Base-by-base conservation (phyloP, 169 alveolate species). In the Toxoplasma gondii region DNA sequence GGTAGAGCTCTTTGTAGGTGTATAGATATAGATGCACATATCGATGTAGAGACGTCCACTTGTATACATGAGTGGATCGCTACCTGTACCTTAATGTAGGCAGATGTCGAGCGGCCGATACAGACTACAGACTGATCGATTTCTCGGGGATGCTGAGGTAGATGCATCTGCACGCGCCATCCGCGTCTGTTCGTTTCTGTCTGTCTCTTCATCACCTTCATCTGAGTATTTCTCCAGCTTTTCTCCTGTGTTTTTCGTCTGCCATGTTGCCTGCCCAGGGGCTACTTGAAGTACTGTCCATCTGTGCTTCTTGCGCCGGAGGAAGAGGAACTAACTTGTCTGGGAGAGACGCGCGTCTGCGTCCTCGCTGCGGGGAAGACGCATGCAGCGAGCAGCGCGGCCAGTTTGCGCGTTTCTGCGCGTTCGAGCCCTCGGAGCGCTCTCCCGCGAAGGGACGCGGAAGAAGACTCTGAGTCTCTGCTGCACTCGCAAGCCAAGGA, bases 241-340 rank as follows among this genome's bases (percentile, higher is more conserved):
- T n/a, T n/a, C n/a, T n/a, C n/a, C n/a, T n/a, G n/a, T n/a, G n/a
- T n/a, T n/a, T n/a, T n/a, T n/a, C n/a, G n/a, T n/a, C n/a, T n/a
- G n/a, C n/a, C n/a, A n/a, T n/a, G n/a, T n/a, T n/a, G n/a, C n/a
- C n/a, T n/a, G 12, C 29, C 19, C 90, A 82, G 90, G 64, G 90
- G 90, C 24, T 82, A 82, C 41, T 38, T 82, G 90, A 38, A 43
- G 67, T 82, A 82, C 64, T 82, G 90, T 36, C 90, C 90, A 7
- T 82, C 90, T 38, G 5, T 67, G 53, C 90, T 82, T 2, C 90
- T 82, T 38, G 19, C 90, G 38, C 54, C 17, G 24, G 41, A 44
- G n/a, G 44, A n/a, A 78, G 27, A 38, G 49, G 49, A 1, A 27
- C n/a, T 78, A 1, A 31, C 29, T 7, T 22, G 82, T 22, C 82